Evolutionary conservation across 768 basidiomycete genomes (phyloP).

Genomic region (Amanita phalloides): DNA sequence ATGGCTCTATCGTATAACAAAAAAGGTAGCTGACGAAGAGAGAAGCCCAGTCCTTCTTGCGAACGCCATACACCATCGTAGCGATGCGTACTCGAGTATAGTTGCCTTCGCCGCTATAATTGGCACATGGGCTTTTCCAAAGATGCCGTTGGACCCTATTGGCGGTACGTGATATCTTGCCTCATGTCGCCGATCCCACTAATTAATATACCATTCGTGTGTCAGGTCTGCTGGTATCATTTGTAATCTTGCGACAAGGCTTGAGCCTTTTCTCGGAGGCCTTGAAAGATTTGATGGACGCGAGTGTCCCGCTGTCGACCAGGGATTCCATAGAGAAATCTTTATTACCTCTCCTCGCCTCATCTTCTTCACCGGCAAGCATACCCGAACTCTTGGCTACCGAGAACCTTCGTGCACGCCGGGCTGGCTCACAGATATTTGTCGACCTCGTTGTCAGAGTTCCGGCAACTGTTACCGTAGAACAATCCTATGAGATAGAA

Average conservation of each 20-base stretch:
- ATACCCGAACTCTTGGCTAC: constrained; percentile 31
- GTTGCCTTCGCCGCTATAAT: constrained; percentile 91
- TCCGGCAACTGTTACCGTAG: constrained; percentile 43
- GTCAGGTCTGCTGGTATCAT: constrained; percentile 76
- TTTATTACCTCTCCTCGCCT: constrained; percentile 37
- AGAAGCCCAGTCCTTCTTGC: constrained; percentile 85
- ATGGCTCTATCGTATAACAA: constrained; percentile 85
- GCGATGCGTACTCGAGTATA: constrained; percentile 87
- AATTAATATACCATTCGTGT: background rate
- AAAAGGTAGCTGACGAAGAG: constrained; percentile 84
- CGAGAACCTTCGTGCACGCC: constrained; percentile 55
- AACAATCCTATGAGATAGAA: constrained; percentile 51
- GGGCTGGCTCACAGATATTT: constrained; percentile 71
- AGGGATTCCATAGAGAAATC: constrained; percentile 40
- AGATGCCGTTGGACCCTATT: constrained; percentile 85
- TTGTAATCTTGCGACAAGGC: constrained; percentile 79
- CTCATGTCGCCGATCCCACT: constrained; percentile 3
- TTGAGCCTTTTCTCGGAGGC: constrained; percentile 55
- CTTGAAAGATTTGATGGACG: constrained; percentile 76
- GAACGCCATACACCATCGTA: constrained; percentile 98
- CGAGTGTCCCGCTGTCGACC: constrained; percentile 54
- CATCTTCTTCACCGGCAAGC: constrained; percentile 11
- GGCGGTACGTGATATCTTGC: constrained; percentile 50
- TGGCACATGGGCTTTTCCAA: constrained; percentile 78
- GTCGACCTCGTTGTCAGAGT: constrained; percentile 79